phyloP scores from a whole-genome alignment of 2,329 filamentous ascomycete genomes.

The Thielaviopsis ethacetica region DNA sequence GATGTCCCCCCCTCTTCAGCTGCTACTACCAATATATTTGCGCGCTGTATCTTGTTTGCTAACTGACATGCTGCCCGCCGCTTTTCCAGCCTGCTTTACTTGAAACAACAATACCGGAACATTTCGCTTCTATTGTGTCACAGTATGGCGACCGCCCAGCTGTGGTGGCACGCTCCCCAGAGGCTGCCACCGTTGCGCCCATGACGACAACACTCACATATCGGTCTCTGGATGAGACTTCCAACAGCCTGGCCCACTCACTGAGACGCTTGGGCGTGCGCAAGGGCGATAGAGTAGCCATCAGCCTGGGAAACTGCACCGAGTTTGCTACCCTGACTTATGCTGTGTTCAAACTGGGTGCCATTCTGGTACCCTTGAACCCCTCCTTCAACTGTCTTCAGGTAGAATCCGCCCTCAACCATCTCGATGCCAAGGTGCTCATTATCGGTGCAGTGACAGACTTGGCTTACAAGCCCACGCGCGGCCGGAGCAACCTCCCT shows the following conservation, averaged over 20 bases:
- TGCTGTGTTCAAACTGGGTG: slow-evolving; percentile 86
- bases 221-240: slow-evolving; percentile 53
- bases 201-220: slow-evolving; percentile 59
- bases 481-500: slow-evolving; percentile 34
- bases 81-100: slow-evolving; percentile 44
- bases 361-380: slow-evolving; percentile 83
- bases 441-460: slow-evolving; percentile 82
- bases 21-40: not conserved
- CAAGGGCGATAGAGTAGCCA: slow-evolving; percentile 72
- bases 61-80: not conserved
- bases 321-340: slow-evolving; percentile 80
- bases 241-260: slow-evolving; percentile 59
- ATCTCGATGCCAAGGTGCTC: slow-evolving; percentile 57
- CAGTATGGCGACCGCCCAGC: slow-evolving; percentile 47
- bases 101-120: slow-evolving; percentile 51
- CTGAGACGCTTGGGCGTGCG: slow-evolving; percentile 53
- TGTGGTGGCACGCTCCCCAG: slow-evolving; percentile 33
- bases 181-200: slow-evolving; percentile 13
- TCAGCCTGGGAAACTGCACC: slow-evolving; percentile 70
- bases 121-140: slow-evolving; percentile 51
- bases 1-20: not conserved
- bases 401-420: slow-evolving; percentile 59
- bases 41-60: not conserved
- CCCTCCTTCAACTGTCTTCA: slow-evolving; percentile 72
- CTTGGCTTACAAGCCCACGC: slow-evolving; percentile 46